These are phyloP conservation scores for Dichotomopilus funicola DNA, from an alignment of 2,329 filamentous ascomycete species.

Conservation along the genomic window DNA sequence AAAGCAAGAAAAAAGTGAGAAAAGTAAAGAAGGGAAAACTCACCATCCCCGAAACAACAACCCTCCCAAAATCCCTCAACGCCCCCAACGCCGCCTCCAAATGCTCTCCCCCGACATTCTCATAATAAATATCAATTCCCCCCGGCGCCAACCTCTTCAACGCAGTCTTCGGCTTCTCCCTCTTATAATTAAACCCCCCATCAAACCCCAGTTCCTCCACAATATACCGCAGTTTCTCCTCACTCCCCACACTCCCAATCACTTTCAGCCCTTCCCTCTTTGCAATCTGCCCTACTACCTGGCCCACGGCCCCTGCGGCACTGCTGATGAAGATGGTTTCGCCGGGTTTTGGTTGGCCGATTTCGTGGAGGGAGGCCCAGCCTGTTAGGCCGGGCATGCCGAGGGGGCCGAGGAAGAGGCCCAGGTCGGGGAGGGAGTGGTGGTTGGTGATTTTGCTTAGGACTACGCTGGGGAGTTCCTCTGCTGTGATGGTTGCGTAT, in stretches of 20 bases:
- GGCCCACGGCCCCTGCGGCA: conserved; percentile 74
- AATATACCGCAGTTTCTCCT: conserved; percentile 70
- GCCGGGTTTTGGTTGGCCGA: conserved; percentile 64
- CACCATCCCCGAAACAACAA: conserved; percentile 58
- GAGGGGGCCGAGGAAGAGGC: conserved; percentile 66
- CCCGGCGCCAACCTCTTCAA: conserved; percentile 65
- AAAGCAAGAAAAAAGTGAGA: neutral
- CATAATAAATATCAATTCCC: conserved; percentile 64
- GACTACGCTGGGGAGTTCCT: conserved; percentile 31
- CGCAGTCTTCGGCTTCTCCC: conserved; percentile 62
- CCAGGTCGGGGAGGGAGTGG: conserved; percentile 53
- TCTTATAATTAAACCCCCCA: conserved; percentile 82
- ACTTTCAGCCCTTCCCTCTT: conserved; percentile 75
- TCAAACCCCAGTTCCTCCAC: conserved; percentile 46
- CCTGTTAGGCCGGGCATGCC: conserved; percentile 43
- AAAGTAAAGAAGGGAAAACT: conserved; percentile 20
- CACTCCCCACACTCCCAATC: conserved; percentile 71
- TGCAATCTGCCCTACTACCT: conserved; percentile 75
- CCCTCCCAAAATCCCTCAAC: conserved; percentile 57
- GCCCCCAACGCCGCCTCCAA: conserved; percentile 39
- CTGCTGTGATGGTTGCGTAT: conserved; percentile 53
- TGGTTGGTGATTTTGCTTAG: conserved; percentile 59
- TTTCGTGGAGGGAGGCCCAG: conserved; percentile 56
- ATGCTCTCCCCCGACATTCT: conserved; percentile 49
- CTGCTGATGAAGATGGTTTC: conserved; percentile 79